phyloP scores from a whole-genome alignment of 371 early-diverging fungal species.

The Apophysomyces sp. region DNA sequence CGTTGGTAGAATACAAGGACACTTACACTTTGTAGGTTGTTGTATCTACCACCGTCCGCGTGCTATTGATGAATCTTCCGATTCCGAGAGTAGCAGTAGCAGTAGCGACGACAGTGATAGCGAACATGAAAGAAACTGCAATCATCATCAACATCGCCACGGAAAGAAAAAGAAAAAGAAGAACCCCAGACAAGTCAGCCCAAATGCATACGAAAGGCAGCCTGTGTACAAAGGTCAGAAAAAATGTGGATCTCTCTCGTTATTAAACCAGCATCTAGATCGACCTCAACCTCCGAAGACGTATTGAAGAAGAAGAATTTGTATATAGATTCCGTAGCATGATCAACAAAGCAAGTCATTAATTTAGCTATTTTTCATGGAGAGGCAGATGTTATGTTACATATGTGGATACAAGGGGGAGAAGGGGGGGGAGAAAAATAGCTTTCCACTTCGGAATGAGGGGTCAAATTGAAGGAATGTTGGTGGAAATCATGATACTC shows the following conservation, averaged over 20 bases:
- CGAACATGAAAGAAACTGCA: constrained; percentile 23
- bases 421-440: background rate
- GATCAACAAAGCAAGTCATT: background rate
- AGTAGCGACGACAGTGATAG: constrained; percentile 35
- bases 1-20: background rate
- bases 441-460: background rate
- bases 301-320: background rate
- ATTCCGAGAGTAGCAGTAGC: constrained; percentile 46
- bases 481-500: background rate
- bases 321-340: background rate
- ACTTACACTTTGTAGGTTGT: constrained; percentile 59
- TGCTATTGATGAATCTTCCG: constrained; percentile 72
- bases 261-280: background rate
- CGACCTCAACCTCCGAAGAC: constrained; percentile 1
- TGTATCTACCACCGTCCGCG: constrained; percentile 84
- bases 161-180: constrained; percentile 33
- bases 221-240: constrained; percentile 51
- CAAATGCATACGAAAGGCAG: constrained; percentile 75
- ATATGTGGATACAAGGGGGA: background rate
- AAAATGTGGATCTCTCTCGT: background rate
- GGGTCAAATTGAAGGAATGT: background rate
- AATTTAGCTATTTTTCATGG: background rate
- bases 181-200: constrained; percentile 50
- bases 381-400: background rate
- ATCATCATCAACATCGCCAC: constrained; percentile 19